Evolutionary conservation across 768 basidiomycete species (phyloP), one percentile per base, ranked within the genome.

Genomic region (Mrakia hoshinonis): DNA sequence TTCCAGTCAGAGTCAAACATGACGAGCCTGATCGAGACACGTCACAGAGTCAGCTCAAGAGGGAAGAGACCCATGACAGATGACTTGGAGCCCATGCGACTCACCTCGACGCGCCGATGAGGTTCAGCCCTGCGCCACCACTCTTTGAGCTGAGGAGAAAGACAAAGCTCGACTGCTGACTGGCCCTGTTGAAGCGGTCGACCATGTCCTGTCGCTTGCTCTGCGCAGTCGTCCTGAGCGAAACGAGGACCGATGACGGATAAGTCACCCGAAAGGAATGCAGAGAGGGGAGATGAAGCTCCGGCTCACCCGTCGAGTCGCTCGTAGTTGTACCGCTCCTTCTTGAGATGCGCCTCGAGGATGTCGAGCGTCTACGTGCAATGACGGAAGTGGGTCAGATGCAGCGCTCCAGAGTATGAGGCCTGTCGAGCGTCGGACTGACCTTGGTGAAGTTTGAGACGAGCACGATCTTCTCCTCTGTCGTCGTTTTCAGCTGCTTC

Each of bases 81-180:
- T 13, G 88, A 5, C 31, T 2, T 10, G 36, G 58, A 38, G 11
- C 22, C 1, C 31, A 36, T 4, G 34, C 29, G 7, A 38, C 58
- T 61, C 58, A 61, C 58, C 70, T 54, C 18, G 70, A 72, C 15
- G 70, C 95, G 46, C 94, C 95, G 48, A 91, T 90, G 51, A 91
- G 38, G 79, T 97, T 98, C 62, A 99, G 85, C 4, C 95, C 95
- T 39, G 92, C 89, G 13, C 95, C 95, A 20, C 95, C 94, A 1
- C 93, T 91, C 80, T 99, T 99, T 7, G 92, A 89, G 78, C 92
- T 94, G 68, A 99, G 81, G 31, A 99, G 81, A 77, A 99, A 98
- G 58, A 97, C 78, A 76, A 96, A 61, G 29, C 38, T 46, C 36
- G 38, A 38, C 29, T 36, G 11, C 6, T 49, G 51, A 13, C 48